Percentiles rank a stretch among this genome's conserved stretches.
Conservation (phyloP, 129 eudicot species). For the Mikania micrantha region DNA sequence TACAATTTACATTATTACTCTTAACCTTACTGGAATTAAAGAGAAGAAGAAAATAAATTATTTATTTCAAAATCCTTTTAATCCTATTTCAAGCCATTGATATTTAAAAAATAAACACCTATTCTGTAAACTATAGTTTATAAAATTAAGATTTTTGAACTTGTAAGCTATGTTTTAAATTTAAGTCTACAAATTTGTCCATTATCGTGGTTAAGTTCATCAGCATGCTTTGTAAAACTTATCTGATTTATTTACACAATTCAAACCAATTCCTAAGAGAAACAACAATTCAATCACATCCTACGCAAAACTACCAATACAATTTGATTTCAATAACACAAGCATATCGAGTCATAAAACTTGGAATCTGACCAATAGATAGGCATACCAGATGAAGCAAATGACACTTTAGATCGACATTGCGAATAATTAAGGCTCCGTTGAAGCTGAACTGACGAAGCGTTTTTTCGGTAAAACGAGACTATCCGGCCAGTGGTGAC, state of each 20-base stretch:
- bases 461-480: conserved; percentile 2
- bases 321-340: neutral
- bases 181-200: neutral
- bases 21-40: neutral
- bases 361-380: neutral
- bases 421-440: conserved; percentile 26
- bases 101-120: neutral
- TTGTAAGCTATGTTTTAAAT: neutral
- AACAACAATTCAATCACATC: neutral
- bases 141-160: neutral
- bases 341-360: conserved; percentile 1
- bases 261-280: neutral
- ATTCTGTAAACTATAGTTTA: neutral
- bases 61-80: neutral
- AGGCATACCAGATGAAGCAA: conserved; percentile 40
- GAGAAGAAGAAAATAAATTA: neutral
- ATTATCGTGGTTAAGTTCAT: neutral
- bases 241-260: neutral
- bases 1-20: neutral
- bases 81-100: neutral
- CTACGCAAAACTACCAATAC: neutral
- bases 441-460: conserved; percentile 23
- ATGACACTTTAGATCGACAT: conserved; percentile 36
- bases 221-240: no score
- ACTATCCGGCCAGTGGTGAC: conserved; percentile 20